Conservation (phyloP, 1,284 basidiomycete genomes). For the Mycena sp. region DNA sequence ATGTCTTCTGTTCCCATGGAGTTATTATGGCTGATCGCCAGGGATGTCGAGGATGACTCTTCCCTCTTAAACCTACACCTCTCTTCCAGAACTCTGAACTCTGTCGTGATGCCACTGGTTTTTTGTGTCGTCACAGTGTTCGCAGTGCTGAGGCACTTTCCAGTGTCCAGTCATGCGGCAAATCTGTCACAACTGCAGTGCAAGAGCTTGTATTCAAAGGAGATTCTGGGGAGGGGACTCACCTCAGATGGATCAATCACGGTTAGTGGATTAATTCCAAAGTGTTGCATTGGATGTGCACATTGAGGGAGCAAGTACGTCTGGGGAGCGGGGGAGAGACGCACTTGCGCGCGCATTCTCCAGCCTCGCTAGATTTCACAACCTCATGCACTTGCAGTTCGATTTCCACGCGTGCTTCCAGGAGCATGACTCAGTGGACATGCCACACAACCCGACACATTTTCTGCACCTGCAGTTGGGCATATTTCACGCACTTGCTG, state of each 20-base stretch:
- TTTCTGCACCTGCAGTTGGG: conserved; percentile 3
- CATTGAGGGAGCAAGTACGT: not conserved
- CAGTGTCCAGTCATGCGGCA: not conserved
- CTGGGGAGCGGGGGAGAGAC: not conserved
- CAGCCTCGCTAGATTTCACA: conserved; percentile 7
- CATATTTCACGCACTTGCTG: conserved; percentile 3
- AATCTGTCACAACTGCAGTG: not conserved
- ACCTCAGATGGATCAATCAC: no score
- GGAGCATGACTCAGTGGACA: not conserved
- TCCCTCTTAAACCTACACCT: conserved; percentile 9
- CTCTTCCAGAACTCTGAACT: conserved; percentile 5
- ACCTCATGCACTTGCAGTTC: conserved; percentile 1
- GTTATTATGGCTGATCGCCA: conserved; percentile 2
- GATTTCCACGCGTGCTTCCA: conserved; percentile 2
- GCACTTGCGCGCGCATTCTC: conserved; percentile 2
- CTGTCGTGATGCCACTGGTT: not conserved
- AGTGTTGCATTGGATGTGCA: no score
- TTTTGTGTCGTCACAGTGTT: conserved; percentile 1
- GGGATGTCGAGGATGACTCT: not conserved
- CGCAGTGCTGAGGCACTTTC: not conserved
- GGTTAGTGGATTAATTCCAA: no score
- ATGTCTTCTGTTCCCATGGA: conserved; percentile 6
- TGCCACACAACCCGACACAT: conserved; percentile 5
- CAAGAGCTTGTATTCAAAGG: conserved; percentile 10
- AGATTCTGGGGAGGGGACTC: no score